Evolutionary conservation across 768 basidiomycete species (phyloP), one percentile per base, ranked within the genome.

Genomic region (Tricholoma furcatifolium): DNA sequence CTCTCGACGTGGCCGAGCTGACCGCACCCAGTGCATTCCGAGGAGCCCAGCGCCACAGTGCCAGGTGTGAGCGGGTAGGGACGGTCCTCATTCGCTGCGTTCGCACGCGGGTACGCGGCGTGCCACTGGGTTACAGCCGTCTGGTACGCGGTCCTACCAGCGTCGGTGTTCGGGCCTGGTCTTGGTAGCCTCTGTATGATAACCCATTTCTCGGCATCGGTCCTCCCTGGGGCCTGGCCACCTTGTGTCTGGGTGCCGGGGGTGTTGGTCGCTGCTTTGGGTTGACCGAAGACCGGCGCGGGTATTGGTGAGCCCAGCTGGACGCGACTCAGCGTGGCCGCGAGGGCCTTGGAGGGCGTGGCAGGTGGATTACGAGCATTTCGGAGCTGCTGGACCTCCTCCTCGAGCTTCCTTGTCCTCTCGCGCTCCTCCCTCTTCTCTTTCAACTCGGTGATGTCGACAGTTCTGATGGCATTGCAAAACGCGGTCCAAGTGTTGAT

Each of bases 41-140:
- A 23, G 5, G 39, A 41, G 2, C 48, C 48, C 52, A 12, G 64
- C 47, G 12, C 59, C 47, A 12, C 31, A 4, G 64, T 61, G 4
- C 67, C 65, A 0, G 64, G 64, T 0, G 42, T 53, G 0, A 68
- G 59, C 6, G 67, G 64, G 45, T 58, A 61, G 2, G 61, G 64
- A 1, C 56, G 52, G 4, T 51, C 50, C 21, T 51, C 50, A 6
- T 31, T 51, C 1, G 42, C 50, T 11, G 14, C 20, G 1, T 14
- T 17, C 2, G 8, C 1, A n/a, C 42, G 23, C 1, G 31, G 30
- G 24, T 43, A 5, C 11, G 21, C 27, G 1, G 32, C 6, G 24
- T 51, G 18, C 50, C 50, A 51, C 41, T 24, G 11, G 1, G 36
- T 36, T 7, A 51, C 15, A 2, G 30, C 10, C 1, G 12, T 20